Conservation (phyloP, 352 stramenopile genomes). For the Blastocystis sp. region DNA sequence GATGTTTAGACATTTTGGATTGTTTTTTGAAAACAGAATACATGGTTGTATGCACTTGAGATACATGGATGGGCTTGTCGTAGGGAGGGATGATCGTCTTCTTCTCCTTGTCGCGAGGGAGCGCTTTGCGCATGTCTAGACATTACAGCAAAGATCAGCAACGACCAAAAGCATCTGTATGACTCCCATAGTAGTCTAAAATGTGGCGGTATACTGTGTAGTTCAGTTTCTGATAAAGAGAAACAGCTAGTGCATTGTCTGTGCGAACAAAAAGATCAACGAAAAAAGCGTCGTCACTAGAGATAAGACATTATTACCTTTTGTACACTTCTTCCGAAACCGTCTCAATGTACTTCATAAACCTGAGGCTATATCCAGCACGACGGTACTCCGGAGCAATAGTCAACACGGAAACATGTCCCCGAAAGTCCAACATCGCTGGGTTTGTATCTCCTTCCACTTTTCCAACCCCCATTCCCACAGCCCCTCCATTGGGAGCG, state of each 20-base stretch:
- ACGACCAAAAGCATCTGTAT: conserved; percentile 52
- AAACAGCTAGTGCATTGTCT: conserved; percentile 33
- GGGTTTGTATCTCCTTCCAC: conserved; percentile 31
- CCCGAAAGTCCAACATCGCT: conserved; percentile 23
- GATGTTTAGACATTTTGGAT: neutral
- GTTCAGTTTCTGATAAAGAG: conserved; percentile 46
- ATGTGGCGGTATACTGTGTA: conserved; percentile 59
- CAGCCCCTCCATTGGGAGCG: conserved; percentile 41
- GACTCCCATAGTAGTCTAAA: conserved; percentile 25
- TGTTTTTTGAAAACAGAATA: conserved; percentile 36
- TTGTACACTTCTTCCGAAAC: conserved; percentile 43
- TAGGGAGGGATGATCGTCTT: conserved; percentile 52
- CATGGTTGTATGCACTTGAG: conserved; percentile 18
- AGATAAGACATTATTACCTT: neutral
- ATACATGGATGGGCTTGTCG: conserved; percentile 55
- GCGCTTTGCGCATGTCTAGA: conserved; percentile 59
- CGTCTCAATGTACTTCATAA: conserved; percentile 58
- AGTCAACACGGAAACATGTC: conserved; percentile 59
- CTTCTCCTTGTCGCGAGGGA: conserved; percentile 29
- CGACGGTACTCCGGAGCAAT: conserved; percentile 61
- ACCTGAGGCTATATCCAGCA: neutral
- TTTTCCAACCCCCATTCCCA: conserved; percentile 47
- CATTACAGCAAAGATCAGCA: neutral
- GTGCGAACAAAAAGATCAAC: conserved; percentile 56
- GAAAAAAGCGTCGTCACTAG: conserved; percentile 60